Evolutionary conservation across 2,329 filamentous ascomycete genomes (phyloP), one percentile per base, ranked within the genome.

Genomic region (Arthrinium puccinioides): DNA sequence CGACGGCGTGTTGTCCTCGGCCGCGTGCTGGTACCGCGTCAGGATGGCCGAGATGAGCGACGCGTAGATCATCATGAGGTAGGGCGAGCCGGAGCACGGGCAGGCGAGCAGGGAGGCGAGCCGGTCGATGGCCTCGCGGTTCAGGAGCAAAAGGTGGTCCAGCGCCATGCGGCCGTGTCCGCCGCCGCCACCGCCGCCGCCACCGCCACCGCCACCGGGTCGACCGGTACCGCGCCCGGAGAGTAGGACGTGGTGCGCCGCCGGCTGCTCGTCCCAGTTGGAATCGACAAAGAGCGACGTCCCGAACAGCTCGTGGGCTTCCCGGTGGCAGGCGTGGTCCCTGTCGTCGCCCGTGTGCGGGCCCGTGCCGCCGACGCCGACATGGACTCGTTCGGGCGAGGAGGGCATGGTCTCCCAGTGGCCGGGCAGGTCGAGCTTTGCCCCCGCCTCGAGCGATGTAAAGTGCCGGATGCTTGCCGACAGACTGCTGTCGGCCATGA

Each of bases 31-130:
- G 31, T 55, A 55, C 47, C 45, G 53, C 9, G 38, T 33, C 29
- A 55, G 32, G 23, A 55, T 40, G 6, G 41, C 44, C 6, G 44
- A 41, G 30, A 55, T 48, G 23, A 52, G 50, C 2, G 51, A 49
- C 1, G 52, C 51, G 32, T 49, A 48, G 4, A 55, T 45, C 9
- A 55, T 39, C 8, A 45, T 41, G 11, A 50, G 44, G 19, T 50
- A 42, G 4, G 49, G 41, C 11, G 21, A 44, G 21, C 33, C 32
- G 13, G 47, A 44, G 25, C 50, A 54, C 11, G 48, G 39, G 30
- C 52, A 53, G 7, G 9, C 39, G n/a, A 53, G 26, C 9, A 53
- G 43, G 6, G 27, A 37, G 14, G 27, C 23, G 6, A 55, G 49
- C 4, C 48, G 40, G 27, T 51, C 50, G 36, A 23, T 45, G 8